phyloP scores from a whole-genome alignment of 139 green algal genomes.

The Deuterostichococcus epilithicus region DNA sequence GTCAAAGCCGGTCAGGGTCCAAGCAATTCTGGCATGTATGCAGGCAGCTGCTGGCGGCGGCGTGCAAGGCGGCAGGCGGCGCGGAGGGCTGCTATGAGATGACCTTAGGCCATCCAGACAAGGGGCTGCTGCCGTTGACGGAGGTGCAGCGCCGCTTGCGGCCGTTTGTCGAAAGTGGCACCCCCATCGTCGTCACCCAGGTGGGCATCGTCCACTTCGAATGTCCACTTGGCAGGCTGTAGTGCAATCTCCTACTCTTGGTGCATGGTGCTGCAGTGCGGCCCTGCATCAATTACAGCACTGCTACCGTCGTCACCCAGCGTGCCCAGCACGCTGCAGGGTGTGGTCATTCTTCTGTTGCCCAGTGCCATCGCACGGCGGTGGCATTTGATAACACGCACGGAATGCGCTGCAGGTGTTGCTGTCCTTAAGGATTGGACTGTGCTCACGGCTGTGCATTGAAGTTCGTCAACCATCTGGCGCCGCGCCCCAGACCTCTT shows the following conservation, averaged over 20 bases:
- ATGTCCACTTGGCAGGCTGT: neutral
- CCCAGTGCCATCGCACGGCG: too few relatives aligned
- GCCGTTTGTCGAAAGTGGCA: slow-evolving; percentile 63
- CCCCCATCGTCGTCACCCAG: slow-evolving; percentile 71
- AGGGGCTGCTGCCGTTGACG: slow-evolving; percentile 59
- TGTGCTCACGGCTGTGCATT: too few relatives aligned
- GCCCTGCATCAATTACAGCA: neutral
- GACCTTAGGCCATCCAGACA: slow-evolving; percentile 86
- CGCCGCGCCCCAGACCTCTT: too few relatives aligned
- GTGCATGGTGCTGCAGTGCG: neutral
- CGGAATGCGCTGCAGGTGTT: too few relatives aligned
- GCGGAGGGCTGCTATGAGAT: slow-evolving; percentile 70
- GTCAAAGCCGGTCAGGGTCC: neutral
- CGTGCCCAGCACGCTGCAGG: neutral
- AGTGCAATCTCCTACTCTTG: too few relatives aligned
- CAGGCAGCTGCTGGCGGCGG: slow-evolving; percentile 33
- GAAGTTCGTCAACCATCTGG: too few relatives aligned
- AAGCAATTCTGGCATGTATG: slow-evolving; percentile 21
- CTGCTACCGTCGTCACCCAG: neutral
- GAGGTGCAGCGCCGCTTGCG: slow-evolving; percentile 60
- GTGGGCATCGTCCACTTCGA: neutral
- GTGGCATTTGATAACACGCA: neutral
- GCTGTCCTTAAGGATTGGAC: too few relatives aligned
- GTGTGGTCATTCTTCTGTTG: too few relatives aligned
- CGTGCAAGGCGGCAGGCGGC: neutral